Base-by-base conservation (phyloP, 371 early-diverging fungal genomes). In the Chytridium lagenaria region DNA sequence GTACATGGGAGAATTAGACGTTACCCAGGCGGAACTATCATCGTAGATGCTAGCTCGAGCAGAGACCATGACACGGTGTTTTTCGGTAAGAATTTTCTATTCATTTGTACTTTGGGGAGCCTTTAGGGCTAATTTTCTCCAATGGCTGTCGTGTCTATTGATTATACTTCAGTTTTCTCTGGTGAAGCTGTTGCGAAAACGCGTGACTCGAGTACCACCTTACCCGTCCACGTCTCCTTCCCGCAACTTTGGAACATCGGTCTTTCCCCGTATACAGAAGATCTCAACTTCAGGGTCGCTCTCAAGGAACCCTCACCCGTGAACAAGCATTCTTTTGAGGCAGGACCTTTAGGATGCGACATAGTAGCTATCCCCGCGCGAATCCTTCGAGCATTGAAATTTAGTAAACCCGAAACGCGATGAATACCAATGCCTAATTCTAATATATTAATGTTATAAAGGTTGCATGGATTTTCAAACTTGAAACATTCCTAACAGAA, bases 291-390 rank as follows among this genome's bases (percentile, higher is more conserved):
- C 26, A 30, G 57, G 30, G 23, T 7, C 16, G 10, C 30, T 30
- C 22, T 19, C 15, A 55, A 55, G 26, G 30, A 26, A 19, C 10
- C 30, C 22, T 7, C 30, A 5, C 5, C 26, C 30, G 7, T 26
- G 16, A 55, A 55, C 30, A 26, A 10, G 57, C 57, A 55, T 26
- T 19, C 22, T 5, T 55, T 55, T 55, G 57, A 55, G 30, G 57
- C 57, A 55, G 57, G 57, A 7, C 30, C 57, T 55, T 19, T 10
- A 15, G 57, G 57, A 55, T 55, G 57, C 57, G 57, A 26, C 57
- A n/a, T n/a, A n/a, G n/a, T n/a, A n/a, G n/a, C n/a, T n/a, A n/a
- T n/a, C n/a, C n/a, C n/a, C n/a, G n/a, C n/a, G n/a, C n/a, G n/a
- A n/a, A n/a, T n/a, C n/a, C n/a, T n/a, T n/a, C n/a, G n/a, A n/a